These are phyloP conservation scores for Microcera coccophila DNA, from an alignment of 2,329 filamentous ascomycete genomes.

Conservation along the genomic window DNA sequence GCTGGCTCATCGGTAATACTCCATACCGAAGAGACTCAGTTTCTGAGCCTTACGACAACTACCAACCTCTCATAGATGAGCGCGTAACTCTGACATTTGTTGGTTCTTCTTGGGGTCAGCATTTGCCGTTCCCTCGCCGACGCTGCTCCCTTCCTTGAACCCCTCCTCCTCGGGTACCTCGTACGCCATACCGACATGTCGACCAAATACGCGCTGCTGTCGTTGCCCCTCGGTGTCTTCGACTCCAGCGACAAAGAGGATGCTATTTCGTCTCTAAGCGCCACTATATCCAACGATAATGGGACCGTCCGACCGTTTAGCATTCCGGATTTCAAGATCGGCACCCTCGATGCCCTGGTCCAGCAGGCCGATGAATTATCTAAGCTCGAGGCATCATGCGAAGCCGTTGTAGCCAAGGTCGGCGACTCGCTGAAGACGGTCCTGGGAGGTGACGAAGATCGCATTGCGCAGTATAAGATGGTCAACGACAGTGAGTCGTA, in stretches of 20 bases:
- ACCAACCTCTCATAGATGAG: slow-evolving; percentile 9
- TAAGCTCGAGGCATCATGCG: slow-evolving; percentile 78
- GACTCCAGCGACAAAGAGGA: slow-evolving; percentile 76
- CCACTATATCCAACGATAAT: slow-evolving; percentile 69
- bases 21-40: background rate
- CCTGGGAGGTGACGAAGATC: slow-evolving; percentile 78
- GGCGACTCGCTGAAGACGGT: slow-evolving; percentile 79
- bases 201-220: slow-evolving; percentile 79
- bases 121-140: slow-evolving; percentile 4
- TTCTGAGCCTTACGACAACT: background rate
- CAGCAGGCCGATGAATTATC: slow-evolving; percentile 93
- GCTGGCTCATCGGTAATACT: slow-evolving; percentile 11
- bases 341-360: slow-evolving; percentile 88
- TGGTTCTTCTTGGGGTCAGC: slow-evolving; percentile 7
- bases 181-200: slow-evolving; percentile 35
- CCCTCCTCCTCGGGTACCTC: slow-evolving; percentile 5
- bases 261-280: slow-evolving; percentile 70
- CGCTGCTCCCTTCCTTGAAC: slow-evolving; percentile 8
- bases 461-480: slow-evolving; percentile 80
- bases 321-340: slow-evolving; percentile 95
- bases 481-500: slow-evolving; percentile 80
- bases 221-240: slow-evolving; percentile 82
- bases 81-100: slow-evolving; percentile 4
- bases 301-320: slow-evolving; percentile 72
- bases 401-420: slow-evolving; percentile 82